A percentile compares a stretch with the other conserved stretches of the same genome.
These are phyloP conservation scores for Amoebophrya sp. DNA, from an alignment of 169 alveolate genomes.

Conservation along the genomic window DNA sequence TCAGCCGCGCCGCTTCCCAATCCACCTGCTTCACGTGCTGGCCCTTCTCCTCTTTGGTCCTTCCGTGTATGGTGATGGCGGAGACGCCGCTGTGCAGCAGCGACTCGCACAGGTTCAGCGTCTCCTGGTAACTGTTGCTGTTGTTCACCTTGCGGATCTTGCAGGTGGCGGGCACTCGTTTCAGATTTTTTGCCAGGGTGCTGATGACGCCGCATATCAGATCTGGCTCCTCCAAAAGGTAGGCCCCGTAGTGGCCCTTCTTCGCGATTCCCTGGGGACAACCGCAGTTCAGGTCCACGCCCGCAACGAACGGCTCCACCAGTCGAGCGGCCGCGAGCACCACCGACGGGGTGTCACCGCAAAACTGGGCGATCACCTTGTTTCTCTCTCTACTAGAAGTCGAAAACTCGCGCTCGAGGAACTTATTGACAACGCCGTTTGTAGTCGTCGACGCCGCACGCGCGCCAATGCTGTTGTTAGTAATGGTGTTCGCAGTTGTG, in stretches of 20 bases:
- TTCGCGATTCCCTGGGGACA: constrained; percentile 52
- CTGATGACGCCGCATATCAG: not conserved
- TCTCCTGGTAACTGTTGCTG: not conserved
- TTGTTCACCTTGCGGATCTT: constrained; percentile 42
- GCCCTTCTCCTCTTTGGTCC: constrained; percentile 48
- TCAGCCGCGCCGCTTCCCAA: constrained; percentile 33
- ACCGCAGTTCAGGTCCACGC: constrained; percentile 44
- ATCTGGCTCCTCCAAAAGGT: constrained; percentile 39
- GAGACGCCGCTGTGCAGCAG: constrained; percentile 28
- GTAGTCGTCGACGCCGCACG: not conserved
- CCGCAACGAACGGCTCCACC: constrained; percentile 38
- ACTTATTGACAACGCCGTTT: not conserved
- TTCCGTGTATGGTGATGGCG: constrained; percentile 38
- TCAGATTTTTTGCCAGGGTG: not conserved
- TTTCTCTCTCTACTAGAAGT: not conserved
- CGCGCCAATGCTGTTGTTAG: too few species aligned
- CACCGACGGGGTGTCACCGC: constrained; percentile 40
- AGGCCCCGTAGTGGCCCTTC: constrained; percentile 47
- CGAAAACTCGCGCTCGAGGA: not conserved
- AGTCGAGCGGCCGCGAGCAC: constrained; percentile 40
- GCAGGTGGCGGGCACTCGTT: constrained; percentile 38
- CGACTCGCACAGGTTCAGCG: not conserved
- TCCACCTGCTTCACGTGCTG: constrained; percentile 23
- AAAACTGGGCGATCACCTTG: constrained; percentile 39
- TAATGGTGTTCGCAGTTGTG: too few species aligned